Evolutionary conservation across 495 filamentous ascomycete genomes (phyloP), one percentile per base, ranked within the genome.

Genomic region (Achaetomiella virescens): DNA sequence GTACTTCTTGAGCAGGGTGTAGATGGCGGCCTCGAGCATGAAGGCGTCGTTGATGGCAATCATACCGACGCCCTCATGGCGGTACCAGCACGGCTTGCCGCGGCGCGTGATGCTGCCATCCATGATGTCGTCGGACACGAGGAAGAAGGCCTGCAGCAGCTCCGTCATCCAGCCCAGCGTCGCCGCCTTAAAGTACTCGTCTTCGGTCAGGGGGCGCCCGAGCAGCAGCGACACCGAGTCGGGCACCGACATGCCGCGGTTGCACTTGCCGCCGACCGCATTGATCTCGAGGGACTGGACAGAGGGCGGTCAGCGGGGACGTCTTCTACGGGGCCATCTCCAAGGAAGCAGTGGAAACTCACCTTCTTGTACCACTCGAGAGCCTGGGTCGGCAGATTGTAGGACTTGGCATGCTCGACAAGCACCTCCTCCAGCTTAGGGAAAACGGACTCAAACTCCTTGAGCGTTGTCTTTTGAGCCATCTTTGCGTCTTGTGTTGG

Each of bases 91-190:
- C 3, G 93, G 91, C 71, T 84, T 81, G 52, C 91, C 90, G 58
- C 93, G 89, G 37, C 93, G 88, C 38, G 93, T 98, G 72, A 93
- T 90, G 59, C 87, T 91, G 64, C 79, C 69, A 77, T 98, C 93
- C 93, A 98, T 98, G 62, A 97, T 96, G 73, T 98, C 93, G 72
- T 98, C 93, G 58, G 90, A 90, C 62, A 98, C 93, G 48, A 98
- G 82, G 81, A 98, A 98, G 82, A 95, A 97, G 54, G 93, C 92
- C 78, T 98, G 93, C 33, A 98, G 87, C 36, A 98, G 79, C 80
- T 98, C 93, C 60, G 91, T 95, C 76, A 96, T 82, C 93, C 93
- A 98, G 56, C 93, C 93, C 44, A 98, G 81, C 17, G 87, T 84
- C 38, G 89, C 87, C 50, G 91, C 76, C 49, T 86, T 73, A 76